These are phyloP conservation scores for Miscanthus sacchariflorus DNA, from an alignment of 202 grass and related monocot genomes.

Conservation along the genomic window DNA sequence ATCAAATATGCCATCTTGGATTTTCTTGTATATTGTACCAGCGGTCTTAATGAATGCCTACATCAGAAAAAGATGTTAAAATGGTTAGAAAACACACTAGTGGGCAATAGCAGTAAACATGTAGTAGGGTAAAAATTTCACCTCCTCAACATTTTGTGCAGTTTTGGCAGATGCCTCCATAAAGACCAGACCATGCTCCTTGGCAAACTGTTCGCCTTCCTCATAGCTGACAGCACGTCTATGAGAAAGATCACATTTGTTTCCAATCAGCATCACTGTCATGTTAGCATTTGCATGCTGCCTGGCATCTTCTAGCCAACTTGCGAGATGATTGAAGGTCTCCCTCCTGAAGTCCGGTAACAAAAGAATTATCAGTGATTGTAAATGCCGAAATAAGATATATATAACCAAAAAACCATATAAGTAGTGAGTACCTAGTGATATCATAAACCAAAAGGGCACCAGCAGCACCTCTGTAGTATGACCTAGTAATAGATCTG, in stretches of 20 bases:
- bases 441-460: conserved; percentile 97
- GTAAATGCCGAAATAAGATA: neutral
- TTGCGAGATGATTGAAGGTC: conserved; percentile 97
- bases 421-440: conserved; percentile 68
- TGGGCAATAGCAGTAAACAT: conserved; percentile 40
- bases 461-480: conserved; percentile 99
- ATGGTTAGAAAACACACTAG: conserved; percentile 10
- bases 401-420: conserved; percentile 25
- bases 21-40: conserved; percentile 98
- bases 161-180: conserved; percentile 99
- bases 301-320: conserved; percentile 97
- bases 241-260: conserved; percentile 94
- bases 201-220: conserved; percentile 97
- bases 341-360: conserved; percentile 70
- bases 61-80: conserved; percentile 34
- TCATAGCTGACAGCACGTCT: conserved; percentile 94
- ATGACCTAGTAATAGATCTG: conserved; percentile 98
- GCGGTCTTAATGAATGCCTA: conserved; percentile 98
- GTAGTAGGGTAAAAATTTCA: conserved; percentile 30
- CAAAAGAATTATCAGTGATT: neutral
- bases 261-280: conserved; percentile 97
- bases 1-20: conserved; percentile 98
- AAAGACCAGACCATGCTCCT: conserved; percentile 92
- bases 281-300: conserved; percentile 99
- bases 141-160: conserved; percentile 99